Base-by-base conservation (phyloP, 768 basidiomycete genomes). In the Gymnopilus junonius region DNA sequence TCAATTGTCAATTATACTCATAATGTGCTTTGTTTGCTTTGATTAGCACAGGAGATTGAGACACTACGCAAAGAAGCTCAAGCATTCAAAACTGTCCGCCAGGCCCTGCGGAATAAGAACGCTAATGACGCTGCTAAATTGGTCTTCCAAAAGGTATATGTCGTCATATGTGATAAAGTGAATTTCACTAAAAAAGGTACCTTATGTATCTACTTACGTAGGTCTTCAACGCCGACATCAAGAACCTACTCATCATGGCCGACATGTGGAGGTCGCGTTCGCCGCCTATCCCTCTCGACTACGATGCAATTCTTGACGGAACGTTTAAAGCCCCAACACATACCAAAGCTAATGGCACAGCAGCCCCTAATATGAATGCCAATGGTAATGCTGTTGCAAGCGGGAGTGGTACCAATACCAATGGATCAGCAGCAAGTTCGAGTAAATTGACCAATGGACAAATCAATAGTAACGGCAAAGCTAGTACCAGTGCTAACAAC, bases 191-290 rank as follows among this genome's bases (percentile, higher is more conserved):
- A n/a, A n/a, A n/a, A n/a, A n/a, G n/a, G n/a, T n/a, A n/a, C n/a
- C n/a, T n/a, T n/a, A n/a, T n/a, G n/a, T n/a, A 46, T 29, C 42
- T 66, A 25, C 5, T 35, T 56, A 11, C 31, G 15, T 70, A 97
- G 95, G 93, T 97, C 17, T 99, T 96, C 81, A 83, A 88, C 59
- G 74, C 84, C 2, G 97, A 99, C 69, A 94, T 99, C 67, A 83
- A 85, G 55, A 94, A 97, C 59, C 82, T 99, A 0, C 81, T 99
- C 31, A 86, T 85, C 17, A 99, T 99, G 97, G 77, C 87, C 14
- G 97, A 99, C 69, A 98, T 99, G 95, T 99, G 97, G 97, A 89
- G 89, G 32, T 86, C 91, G 6, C 85, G 97, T 40, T 86, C 89
- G n/a, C 91, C 90, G 55, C 97, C 97, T 1, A 86, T 84, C 0